These are phyloP conservation scores for Cyberlindnera bimundalis DNA, from an alignment of 805 yeast species.

Conservation along the genomic window DNA sequence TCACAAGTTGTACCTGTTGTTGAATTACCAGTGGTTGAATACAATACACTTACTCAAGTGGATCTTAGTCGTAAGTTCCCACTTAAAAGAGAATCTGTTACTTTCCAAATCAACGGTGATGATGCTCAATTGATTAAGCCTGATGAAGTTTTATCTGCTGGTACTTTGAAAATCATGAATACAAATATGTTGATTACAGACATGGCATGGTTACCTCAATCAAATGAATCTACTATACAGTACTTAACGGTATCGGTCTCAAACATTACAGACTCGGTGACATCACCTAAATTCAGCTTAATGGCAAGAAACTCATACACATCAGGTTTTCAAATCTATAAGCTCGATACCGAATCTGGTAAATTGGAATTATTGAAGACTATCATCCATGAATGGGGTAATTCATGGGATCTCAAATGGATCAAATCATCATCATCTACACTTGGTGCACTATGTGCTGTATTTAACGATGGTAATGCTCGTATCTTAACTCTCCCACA, in stretches of 20 bases:
- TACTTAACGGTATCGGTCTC: slow-evolving; percentile 51
- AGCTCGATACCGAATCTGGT: slow-evolving; percentile 30
- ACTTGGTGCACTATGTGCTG: slow-evolving; percentile 47
- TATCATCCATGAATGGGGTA: slow-evolving; percentile 42
- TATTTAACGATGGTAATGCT: slow-evolving; percentile 55
- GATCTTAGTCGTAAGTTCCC: slow-evolving; percentile 29
- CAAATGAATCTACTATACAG: slow-evolving; percentile 29
- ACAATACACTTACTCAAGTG: slow-evolving; percentile 18
- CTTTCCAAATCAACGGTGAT: slow-evolving; percentile 22
- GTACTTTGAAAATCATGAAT: slow-evolving; percentile 42
- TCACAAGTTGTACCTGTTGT: slow-evolving; percentile 7
- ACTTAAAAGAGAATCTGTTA: slow-evolving; percentile 4
- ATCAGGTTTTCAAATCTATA: slow-evolving; percentile 46
- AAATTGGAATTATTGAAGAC: slow-evolving; percentile 31
- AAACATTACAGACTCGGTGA: slow-evolving; percentile 30
- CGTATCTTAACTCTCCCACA: slow-evolving; percentile 42
- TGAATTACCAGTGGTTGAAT: slow-evolving; percentile 14
- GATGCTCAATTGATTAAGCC: slow-evolving; percentile 11
- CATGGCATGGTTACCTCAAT: slow-evolving; percentile 46
- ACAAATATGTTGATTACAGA: slow-evolving; percentile 52
- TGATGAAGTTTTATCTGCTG: slow-evolving; percentile 18
- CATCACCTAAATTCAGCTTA: slow-evolving; percentile 27
- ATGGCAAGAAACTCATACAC: slow-evolving; percentile 29
- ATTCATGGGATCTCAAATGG: slow-evolving; percentile 40
- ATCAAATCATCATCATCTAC: slow-evolving; percentile 35